Evolutionary conservation across 768 basidiomycete species (phyloP), one percentile per base, ranked within the genome.

Genomic region (Termitomyces sp.): DNA sequence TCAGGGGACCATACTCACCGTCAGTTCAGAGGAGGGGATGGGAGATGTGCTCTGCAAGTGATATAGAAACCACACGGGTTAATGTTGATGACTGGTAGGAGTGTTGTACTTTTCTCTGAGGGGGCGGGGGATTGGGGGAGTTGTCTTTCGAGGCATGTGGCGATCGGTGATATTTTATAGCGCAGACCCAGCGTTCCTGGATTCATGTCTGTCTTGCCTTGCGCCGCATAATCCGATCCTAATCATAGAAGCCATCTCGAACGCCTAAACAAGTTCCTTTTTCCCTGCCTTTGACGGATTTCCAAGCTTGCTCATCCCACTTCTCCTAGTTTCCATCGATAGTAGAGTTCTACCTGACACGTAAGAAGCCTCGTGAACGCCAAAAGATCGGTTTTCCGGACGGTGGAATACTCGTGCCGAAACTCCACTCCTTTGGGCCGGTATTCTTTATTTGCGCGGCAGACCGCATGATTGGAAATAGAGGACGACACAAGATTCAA

Each of bases 241-340:
- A 57, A 56, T 63, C 61, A 71, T 65, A 63, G 64, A 61, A 68
- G 51, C 61, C 39, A 61, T 64, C 65, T 66, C 60, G 58, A 41
- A 30, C 54, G 54, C 64, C 49, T 50, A 53, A 58, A 48, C 63
- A 63, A 59, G 64, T 61, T 52, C 60, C 58, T 46, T 46, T 48
- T 59, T 58, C 59, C 54, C 66, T 64, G 45, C 67, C 67, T 63
- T 67, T 67, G 65, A 37, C 59, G 63, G 65, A 58, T 61, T 59
- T 61, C 51, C 13, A 53, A 34, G 44, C 44, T 55, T 61, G 58
- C 65, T 59, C 44, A 65, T 55, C 61, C 54, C 60, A 63, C 34
- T 51, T 54, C 60, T 42, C 27, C 52, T 18, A n/a, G 39, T 41
- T 18, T 20, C 39, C 65, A 70, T 68, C 70, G 70, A 70, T 70